These are phyloP conservation scores for Ogataea trehalophila DNA, from an alignment of 805 yeast genomes.

Conservation along the genomic window DNA sequence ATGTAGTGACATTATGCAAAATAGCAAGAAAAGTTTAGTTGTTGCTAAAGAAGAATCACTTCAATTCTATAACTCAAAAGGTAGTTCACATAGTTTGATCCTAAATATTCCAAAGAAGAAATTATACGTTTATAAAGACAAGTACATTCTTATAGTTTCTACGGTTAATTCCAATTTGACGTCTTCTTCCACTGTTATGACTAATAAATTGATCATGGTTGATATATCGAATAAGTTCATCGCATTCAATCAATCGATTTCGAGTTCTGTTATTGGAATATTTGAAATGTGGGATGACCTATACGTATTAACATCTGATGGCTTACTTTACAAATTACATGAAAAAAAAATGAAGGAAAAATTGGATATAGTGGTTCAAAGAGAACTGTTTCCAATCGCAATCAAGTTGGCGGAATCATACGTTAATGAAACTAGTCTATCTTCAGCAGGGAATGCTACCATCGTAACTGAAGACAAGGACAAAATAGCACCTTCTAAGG, in stretches of 20 bases:
- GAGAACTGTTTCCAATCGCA: slow-evolving; percentile 71
- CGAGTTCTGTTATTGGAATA: slow-evolving; percentile 56
- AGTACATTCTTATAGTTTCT: slow-evolving; percentile 58
- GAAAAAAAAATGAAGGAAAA: slow-evolving; percentile 68
- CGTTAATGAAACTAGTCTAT: slow-evolving; percentile 49
- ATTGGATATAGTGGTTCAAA: slow-evolving; percentile 59
- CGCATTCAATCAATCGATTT: slow-evolving; percentile 63
- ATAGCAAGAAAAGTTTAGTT: slow-evolving; percentile 36
- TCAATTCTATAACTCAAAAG: slow-evolving; percentile 53
- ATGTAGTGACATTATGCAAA: slow-evolving; percentile 37
- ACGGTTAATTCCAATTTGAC: slow-evolving; percentile 36
- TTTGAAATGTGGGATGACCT: slow-evolving; percentile 54
- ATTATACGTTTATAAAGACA: slow-evolving; percentile 37
- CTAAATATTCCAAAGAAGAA: slow-evolving; percentile 54
- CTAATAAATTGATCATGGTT: slow-evolving; percentile 58
- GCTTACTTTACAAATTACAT: slow-evolving; percentile 60
- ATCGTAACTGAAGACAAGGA: slow-evolving; percentile 6
- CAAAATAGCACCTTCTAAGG: slow-evolving; percentile 2
- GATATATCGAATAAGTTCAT: slow-evolving; percentile 69
- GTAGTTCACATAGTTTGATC: slow-evolving; percentile 49
- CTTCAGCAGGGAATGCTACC: slow-evolving; percentile 25
- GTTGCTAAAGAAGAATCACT: slow-evolving; percentile 64
- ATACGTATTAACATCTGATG: slow-evolving; percentile 67
- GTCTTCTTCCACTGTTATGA: slow-evolving; percentile 20
- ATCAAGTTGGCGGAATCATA: slow-evolving; percentile 52